Evolutionary conservation across 2,329 filamentous ascomycete species (phyloP), one percentile per base, ranked within the genome.

Genomic region (Sporothrix schenckii): DNA sequence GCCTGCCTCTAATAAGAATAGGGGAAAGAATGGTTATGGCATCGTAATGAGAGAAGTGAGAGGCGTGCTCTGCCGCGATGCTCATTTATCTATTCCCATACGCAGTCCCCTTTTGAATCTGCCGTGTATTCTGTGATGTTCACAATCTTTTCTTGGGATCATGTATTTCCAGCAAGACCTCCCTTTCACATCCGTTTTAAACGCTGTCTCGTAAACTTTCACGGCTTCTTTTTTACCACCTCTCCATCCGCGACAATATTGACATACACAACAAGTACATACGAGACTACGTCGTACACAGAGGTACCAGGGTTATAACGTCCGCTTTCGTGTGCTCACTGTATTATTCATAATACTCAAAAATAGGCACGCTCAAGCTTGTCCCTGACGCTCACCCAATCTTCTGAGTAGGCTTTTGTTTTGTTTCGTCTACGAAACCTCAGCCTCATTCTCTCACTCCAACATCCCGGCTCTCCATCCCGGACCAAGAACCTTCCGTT

Each of bases 401-500:
- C 9, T 24, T 34, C 34, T 39, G 39, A 60, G 54, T 30, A 58
- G 34, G 44, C 11, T 27, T 27, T n/a, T 9, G 21, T 47, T 47
- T 41, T 58, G 11, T 11, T 47, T 47, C 34, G 39, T 63, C 21
- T 6, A 13, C 58, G 11, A 34, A 27, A 39, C 58, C 58, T 21
- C 39, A 63, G 13, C 39, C 56, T 11, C 56, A 44, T 21, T 24
- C 27, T n/a, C 56, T 11, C 56, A 60, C 13, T 24, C 27, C 47
- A 16, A 39, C 10, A 63, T 61, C 58, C 58, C 58, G 44, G 58
- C 39, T 7, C 13, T 21, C 58, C n/a, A 39, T 27, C 39, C 58
- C 58, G 58, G 58, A 11, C 39, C 39, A 47, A 47, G 58, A 65
- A n/a, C 61, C 14, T 30, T 50, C 61, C 61, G 61, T n/a, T 21